Conservation (phyloP, 768 basidiomycete species). For the Rhizopogon roseolus region DNA sequence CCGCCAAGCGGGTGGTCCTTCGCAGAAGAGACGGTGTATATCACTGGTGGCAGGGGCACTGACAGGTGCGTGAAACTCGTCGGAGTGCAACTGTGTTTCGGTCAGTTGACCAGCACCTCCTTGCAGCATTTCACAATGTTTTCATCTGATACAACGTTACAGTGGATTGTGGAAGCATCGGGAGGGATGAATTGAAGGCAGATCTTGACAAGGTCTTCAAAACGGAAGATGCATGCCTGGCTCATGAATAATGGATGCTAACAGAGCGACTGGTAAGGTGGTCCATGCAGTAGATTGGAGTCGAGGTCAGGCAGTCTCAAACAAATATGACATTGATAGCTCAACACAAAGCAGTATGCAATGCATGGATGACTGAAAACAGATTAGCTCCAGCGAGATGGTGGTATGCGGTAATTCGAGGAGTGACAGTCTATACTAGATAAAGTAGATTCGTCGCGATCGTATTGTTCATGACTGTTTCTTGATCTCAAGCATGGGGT, state of each 20-base stretch:
- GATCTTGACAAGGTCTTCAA: slow-evolving; percentile 19
- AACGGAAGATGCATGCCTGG: slow-evolving; percentile 13
- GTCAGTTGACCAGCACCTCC: neutral
- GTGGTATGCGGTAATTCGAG: neutral
- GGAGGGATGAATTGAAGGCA: slow-evolving; percentile 12
- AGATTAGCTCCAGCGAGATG: slow-evolving; percentile 14
- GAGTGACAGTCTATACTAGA: neutral
- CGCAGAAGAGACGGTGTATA: slow-evolving; percentile 12
- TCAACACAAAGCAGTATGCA: neutral
- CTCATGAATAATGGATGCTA: slow-evolving; percentile 21
- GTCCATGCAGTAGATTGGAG: slow-evolving; percentile 18
- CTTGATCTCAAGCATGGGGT: slow-evolving; percentile 69
- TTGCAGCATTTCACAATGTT: slow-evolving; percentile 18
- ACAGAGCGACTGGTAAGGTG: slow-evolving; percentile 19
- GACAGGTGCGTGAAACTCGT: slow-evolving; percentile 12
- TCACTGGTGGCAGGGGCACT: slow-evolving; percentile 14
- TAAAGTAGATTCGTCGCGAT: neutral
- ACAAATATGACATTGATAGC: neutral
- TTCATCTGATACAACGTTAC: slow-evolving; percentile 13
- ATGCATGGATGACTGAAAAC: slow-evolving; percentile 4
- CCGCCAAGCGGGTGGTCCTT: slow-evolving; percentile 15
- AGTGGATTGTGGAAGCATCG: slow-evolving; percentile 17
- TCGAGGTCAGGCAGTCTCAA: neutral
- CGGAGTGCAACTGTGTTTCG: neutral
- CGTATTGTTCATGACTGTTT: slow-evolving; percentile 12